A percentile compares a stretch with the other conserved stretches of the same genome.
phyloP scores from a whole-genome alignment of 2,329 filamentous ascomycete genomes.

The Coniochaeta pulveracea region DNA sequence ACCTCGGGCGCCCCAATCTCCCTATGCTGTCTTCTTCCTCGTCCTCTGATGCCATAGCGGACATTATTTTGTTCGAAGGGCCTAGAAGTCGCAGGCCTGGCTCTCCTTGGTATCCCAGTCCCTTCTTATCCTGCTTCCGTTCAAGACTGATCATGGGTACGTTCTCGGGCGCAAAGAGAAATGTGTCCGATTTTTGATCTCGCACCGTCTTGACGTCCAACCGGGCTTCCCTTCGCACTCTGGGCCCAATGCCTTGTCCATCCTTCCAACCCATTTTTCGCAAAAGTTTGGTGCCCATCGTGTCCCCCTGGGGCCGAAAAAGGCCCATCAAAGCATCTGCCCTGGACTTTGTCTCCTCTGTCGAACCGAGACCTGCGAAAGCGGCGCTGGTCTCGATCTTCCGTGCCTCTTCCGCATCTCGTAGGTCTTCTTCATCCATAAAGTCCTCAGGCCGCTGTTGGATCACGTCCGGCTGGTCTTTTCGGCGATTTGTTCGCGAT shows the following conservation, averaged over 20 bases:
- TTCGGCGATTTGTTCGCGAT: slow-evolving; percentile 68
- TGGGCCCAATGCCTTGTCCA: slow-evolving; percentile 86
- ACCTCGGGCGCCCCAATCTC: slow-evolving; percentile 15
- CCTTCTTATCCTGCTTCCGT: slow-evolving; percentile 57
- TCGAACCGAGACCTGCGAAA: slow-evolving; percentile 67
- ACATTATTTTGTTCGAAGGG: slow-evolving; percentile 14
- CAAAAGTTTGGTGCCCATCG: slow-evolving; percentile 75
- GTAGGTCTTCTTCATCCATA: slow-evolving; percentile 95
- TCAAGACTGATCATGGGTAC: slow-evolving; percentile 54
- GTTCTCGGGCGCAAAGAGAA: slow-evolving; percentile 82
- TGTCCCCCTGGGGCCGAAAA: slow-evolving; percentile 63
- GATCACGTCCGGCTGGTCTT: slow-evolving; percentile 42
- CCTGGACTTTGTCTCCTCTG: slow-evolving; percentile 39
- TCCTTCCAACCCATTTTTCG: slow-evolving; percentile 94
- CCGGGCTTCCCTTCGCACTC: slow-evolving; percentile 62
- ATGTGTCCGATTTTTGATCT: slow-evolving; percentile 32
- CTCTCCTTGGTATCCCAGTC: slow-evolving; percentile 56
- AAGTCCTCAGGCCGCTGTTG: slow-evolving; percentile 73
- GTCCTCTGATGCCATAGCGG: slow-evolving; percentile 29
- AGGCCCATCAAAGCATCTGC: slow-evolving; percentile 55
- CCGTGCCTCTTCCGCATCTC: slow-evolving; percentile 70
- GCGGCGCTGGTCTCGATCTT: slow-evolving; percentile 60
- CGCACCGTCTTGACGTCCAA: slow-evolving; percentile 39
- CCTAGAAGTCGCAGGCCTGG: slow-evolving; percentile 31
- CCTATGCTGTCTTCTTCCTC: slow-evolving; percentile 25